Conservation (phyloP, 2,329 filamentous ascomycete genomes). For the Fusarium lateritium region DNA sequence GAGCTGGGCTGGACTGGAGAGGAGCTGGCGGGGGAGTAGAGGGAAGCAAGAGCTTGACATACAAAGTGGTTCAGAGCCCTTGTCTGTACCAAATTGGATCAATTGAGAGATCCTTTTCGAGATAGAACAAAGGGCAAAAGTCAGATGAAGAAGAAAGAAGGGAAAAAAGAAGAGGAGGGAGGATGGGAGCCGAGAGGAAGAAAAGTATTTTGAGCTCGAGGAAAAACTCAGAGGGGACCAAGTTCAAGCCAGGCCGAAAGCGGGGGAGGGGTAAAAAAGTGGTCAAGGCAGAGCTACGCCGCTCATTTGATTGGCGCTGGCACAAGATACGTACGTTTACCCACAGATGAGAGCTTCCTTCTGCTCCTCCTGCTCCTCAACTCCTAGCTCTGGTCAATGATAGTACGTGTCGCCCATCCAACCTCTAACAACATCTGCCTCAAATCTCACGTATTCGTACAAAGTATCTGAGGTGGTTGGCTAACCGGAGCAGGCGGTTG, state of each 20-base stretch:
- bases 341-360: conserved; percentile 23
- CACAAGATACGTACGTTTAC: neutral
- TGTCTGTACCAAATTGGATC: conserved; percentile 50
- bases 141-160: conserved; percentile 39
- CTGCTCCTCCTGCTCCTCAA: conserved; percentile 20
- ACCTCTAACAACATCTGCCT: conserved; percentile 24
- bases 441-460: conserved; percentile 48
- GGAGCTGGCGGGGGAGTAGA: conserved; percentile 16
- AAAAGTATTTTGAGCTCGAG: conserved; percentile 37
- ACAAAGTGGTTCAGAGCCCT: conserved; percentile 47
- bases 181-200: conserved; percentile 41
- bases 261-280: conserved; percentile 54
- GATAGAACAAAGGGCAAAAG: conserved; percentile 44
- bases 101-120: conserved; percentile 48
- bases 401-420: conserved; percentile 12
- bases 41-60: conserved; percentile 28
- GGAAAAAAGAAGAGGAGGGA: conserved; percentile 41
- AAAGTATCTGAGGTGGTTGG: conserved; percentile 36
- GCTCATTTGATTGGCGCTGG: conserved; percentile 30
- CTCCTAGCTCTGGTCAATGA: neutral
- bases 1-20: conserved; percentile 15
- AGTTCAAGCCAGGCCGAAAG: conserved; percentile 50
- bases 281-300: conserved; percentile 24
- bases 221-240: conserved; percentile 48
- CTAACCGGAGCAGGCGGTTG: conserved; percentile 43